A percentile compares a stretch with the other conserved stretches of the same genome.
phyloP scores from a whole-genome alignment of 768 basidiomycete genomes.

The Termitomyces sp. region DNA sequence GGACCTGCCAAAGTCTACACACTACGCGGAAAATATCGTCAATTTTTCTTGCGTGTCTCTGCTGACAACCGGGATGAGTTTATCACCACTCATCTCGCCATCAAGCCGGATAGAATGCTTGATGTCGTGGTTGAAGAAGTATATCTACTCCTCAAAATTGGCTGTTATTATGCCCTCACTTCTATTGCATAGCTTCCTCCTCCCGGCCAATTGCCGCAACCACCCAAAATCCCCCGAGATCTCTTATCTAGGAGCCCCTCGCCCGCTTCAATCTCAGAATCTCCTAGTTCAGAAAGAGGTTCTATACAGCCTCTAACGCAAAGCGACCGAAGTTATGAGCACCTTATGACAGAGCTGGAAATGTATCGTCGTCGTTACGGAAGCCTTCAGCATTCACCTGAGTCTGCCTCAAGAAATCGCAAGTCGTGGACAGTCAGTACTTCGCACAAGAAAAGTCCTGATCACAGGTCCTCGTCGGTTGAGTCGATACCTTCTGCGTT shows the following conservation, averaged over 20 bases:
- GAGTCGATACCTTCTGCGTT: conserved; percentile 1
- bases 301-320: neutral
- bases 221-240: conserved; percentile 31
- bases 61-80: conserved; percentile 48
- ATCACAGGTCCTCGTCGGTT: neutral
- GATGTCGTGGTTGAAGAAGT: conserved; percentile 60
- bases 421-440: neutral
- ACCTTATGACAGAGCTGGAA: conserved; percentile 2
- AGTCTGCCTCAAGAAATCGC: neutral
- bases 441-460: conserved; percentile 1
- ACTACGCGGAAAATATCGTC: conserved; percentile 64
- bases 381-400: conserved; percentile 1
- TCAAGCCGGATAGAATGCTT: conserved; percentile 52
- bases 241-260: conserved; percentile 16
- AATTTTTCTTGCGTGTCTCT: conserved; percentile 63
- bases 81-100: conserved; percentile 53
- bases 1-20: conserved; percentile 70
- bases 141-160: conserved; percentile 18
- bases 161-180: conserved; percentile 1
- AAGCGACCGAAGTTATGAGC: conserved; percentile 4
- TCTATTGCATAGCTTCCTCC: conserved; percentile 28
- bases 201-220: conserved; percentile 28
- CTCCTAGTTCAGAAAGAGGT: conserved; percentile 11
- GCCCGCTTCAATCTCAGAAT: conserved; percentile 14
- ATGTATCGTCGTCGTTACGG: conserved; percentile 3